Conservation (phyloP, 352 stramenopile species). For the Phytophthora pini region DNA sequence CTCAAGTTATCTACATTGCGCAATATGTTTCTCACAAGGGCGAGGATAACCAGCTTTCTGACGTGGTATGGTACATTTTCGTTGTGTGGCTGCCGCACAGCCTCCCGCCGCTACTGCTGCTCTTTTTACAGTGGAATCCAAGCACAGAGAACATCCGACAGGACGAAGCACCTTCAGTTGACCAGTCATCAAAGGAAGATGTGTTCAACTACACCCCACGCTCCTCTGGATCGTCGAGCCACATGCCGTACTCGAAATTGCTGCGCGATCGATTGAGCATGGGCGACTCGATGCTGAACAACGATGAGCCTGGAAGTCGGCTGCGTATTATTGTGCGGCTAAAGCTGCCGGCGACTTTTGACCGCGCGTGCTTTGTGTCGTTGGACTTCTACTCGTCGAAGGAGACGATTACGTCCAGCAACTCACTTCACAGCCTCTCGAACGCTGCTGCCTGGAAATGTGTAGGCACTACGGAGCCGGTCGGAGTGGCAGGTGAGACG, state of each 20-base stretch:
- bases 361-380: constrained; percentile 83
- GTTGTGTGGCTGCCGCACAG: constrained; percentile 86
- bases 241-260: constrained; percentile 84
- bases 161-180: constrained; percentile 65
- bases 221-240: constrained; percentile 79
- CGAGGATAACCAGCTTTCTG: constrained; percentile 71
- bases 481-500: constrained; percentile 69
- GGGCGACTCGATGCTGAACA: constrained; percentile 79
- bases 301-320: constrained; percentile 83
- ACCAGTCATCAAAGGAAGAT: constrained; percentile 81
- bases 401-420: constrained; percentile 58
- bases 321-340: constrained; percentile 84
- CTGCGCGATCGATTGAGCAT: constrained; percentile 74
- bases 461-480: constrained; percentile 81
- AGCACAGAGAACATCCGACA: constrained; percentile 71
- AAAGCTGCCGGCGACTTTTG: constrained; percentile 79
- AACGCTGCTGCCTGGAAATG: constrained; percentile 80
- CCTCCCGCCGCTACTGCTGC: constrained; percentile 72
- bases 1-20: constrained; percentile 89
- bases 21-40: constrained; percentile 77
- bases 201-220: constrained; percentile 86
- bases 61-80: constrained; percentile 89
- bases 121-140: constrained; percentile 90
- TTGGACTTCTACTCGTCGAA: constrained; percentile 87
- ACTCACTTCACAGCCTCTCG: constrained; percentile 58